Base-by-base conservation (phyloP, 345 rosid species). In the Raphanus sativus region DNA sequence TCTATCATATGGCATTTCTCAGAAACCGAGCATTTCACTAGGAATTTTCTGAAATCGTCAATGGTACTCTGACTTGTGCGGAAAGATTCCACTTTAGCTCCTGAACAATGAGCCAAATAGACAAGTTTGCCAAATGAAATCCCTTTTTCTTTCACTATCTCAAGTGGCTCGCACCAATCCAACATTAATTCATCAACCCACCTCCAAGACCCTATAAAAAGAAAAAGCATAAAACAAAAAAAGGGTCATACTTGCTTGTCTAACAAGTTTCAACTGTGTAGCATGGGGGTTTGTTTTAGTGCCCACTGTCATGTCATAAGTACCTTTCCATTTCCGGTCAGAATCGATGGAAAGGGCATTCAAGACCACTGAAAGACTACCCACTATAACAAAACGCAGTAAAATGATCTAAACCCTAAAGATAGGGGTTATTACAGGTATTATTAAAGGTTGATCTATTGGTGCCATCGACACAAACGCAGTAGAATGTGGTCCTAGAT, bases 181-280 rank as follows among this genome's bases (percentile, higher is more conserved):
- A 94, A 79, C 98, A 94, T 92, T 48, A 94, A 87, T 77, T 90
- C 98, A 83, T 94, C 98, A 76, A 94, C 92, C 98, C 98, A 94
- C 83, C 98, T 88, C 97, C 97, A 94, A 28, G 98, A 95, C 80
- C 98, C 98, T 94, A 72, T 48, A 29, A 21, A 0, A 62, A 62
- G 6, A 1, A 32, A 36, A 2, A 8, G 42, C 42, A 36, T 8
- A 36, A 2, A 36, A 36, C 42, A 36, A 21, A 21, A 21, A 36
- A 8, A 2, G 42, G 42, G 42, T 36, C 11, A 36, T 36, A 36
- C 40, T 34, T 7, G 10, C 40, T 34, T 34, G 2, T 34, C 8
- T 8, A 34, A 34, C 40, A 34, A 34, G 40, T 34, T 34, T 34
- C 40, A 10, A 34, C 42, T 0, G 8, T 5, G 7, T 36, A 8